phyloP scores from a whole-genome alignment of 1,284 basidiomycete genomes.

The Cerioporus squamosus region DNA sequence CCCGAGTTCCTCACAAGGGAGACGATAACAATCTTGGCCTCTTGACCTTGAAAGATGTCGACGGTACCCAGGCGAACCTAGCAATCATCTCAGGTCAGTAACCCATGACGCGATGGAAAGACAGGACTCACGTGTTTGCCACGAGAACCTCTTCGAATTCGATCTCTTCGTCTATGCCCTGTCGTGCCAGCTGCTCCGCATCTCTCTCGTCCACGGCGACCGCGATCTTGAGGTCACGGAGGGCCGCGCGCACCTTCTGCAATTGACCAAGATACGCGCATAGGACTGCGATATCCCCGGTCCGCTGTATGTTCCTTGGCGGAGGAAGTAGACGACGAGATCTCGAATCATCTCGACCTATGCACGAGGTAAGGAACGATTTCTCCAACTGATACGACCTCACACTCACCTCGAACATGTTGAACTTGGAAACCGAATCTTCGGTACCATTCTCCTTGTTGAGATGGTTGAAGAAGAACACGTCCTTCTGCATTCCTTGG shows the following conservation, averaged over 20 bases:
- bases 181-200: conserved; percentile 55
- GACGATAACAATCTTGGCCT: conserved; percentile 69
- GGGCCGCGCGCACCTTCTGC: too few species aligned
- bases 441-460: conserved; percentile 58
- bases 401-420: conserved; percentile 65
- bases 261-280: conserved; percentile 80
- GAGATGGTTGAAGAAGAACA: conserved; percentile 63
- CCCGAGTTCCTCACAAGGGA: conserved; percentile 75
- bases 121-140: conserved; percentile 48
- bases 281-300: conserved; percentile 75
- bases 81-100: background rate
- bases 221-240: conserved; percentile 58
- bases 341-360: conserved; percentile 71
- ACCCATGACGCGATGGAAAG: too few species aligned
- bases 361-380: background rate
- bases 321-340: conserved; percentile 68
- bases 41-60: conserved; percentile 79
- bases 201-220: conserved; percentile 75
- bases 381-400: too few species aligned
- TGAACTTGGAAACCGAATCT: conserved; percentile 63
- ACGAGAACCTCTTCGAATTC: conserved; percentile 37
- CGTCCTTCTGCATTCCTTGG: conserved; percentile 57
- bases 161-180: conserved; percentile 40
- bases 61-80: conserved; percentile 74
- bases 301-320: conserved; percentile 40